These are phyloP conservation scores for Aspergillus sp. DNA, from an alignment of 2,329 filamentous ascomycete genomes.

Conservation along the genomic window DNA sequence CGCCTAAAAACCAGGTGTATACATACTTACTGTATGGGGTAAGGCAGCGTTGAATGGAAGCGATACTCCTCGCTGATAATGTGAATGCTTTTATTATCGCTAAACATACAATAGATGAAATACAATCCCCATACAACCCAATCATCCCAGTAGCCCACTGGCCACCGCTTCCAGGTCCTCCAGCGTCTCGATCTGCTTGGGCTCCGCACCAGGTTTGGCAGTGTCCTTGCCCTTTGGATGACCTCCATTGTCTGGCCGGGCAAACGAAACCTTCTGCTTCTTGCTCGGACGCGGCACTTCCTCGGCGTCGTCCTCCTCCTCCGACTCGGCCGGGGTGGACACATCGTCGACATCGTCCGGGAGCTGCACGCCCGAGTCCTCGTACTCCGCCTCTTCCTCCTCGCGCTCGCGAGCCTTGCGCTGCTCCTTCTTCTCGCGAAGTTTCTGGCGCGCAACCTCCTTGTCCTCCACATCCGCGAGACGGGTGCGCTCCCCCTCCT, in stretches of 20 bases:
- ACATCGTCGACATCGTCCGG: too few relatives aligned
- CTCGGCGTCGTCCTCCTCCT: constrained; percentile 15
- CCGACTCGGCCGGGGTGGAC: too few relatives aligned
- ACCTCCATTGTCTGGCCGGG: constrained; percentile 18
- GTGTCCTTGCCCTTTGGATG: constrained; percentile 18
- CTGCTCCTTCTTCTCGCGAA: constrained; percentile 40
- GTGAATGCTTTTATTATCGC: too few relatives aligned
- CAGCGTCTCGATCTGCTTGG: constrained; percentile 34
- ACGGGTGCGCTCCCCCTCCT: constrained; percentile 61
- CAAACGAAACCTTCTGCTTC: constrained; percentile 33
- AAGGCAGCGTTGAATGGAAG: too few relatives aligned
- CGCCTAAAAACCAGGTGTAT: too few relatives aligned
- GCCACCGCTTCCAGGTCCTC: constrained; percentile 40
- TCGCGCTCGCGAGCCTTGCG: constrained; percentile 32
- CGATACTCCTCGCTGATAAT: too few relatives aligned
- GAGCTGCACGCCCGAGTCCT: too few relatives aligned
- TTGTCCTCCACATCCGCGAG: constrained; percentile 78
- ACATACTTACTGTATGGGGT: too few relatives aligned
- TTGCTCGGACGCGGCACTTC: constrained; percentile 24
- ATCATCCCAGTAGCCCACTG: constrained; percentile 32
- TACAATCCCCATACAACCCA: constrained; percentile 7
- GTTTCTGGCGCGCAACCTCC: constrained; percentile 66
- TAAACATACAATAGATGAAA: too few relatives aligned
- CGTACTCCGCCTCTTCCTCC: constrained; percentile 22
- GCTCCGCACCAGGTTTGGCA: constrained; percentile 10